Base-by-base conservation (phyloP, 176 grass and related monocot species). In the Tillandsia fasciculata region DNA sequence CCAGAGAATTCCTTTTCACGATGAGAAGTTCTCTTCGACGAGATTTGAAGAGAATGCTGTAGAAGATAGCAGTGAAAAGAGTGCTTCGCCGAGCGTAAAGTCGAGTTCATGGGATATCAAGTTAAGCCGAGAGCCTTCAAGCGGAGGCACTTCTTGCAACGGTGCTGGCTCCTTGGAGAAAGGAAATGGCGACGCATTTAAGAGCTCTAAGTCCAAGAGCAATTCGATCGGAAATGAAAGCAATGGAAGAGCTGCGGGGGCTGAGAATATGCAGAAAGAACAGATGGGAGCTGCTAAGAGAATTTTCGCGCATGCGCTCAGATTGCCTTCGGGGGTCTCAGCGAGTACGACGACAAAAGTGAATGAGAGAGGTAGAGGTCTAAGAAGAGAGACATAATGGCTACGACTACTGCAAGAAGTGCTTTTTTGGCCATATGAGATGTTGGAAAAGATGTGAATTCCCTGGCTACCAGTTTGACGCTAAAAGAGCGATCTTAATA, bases 231-330 rank as follows among this genome's bases (percentile, higher is more conserved):
- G 52, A 12, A 69, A 59, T 69, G 33, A 8, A 59, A 50, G 53
- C 18, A 56, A 42, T 11, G 50, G 78, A 24, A 82, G 72, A 65
- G 51, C 42, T 50, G 53, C 65, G 11, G 85, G 70, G 9, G 63
- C 72, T 12, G 89, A 90, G 52, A 81, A 64, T 67, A 71, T 99
- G 75, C 79, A 99, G 84, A 97, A 84, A 71, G 86, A 93, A 66
- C 82, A 90, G 73, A 65, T 78, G 51, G 94, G 84, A 51, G 94
- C 84, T 52, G 94, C 94, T 59, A 92, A 83, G 78, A 90, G 87
- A 70, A 99, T 99, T 70, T 99, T 99, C 73, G 94, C 89, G 0
- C 76, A 88, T 63, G 94, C 94, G 4, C 65, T 99, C 61, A 77
- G 94, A 13, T 28, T 88, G 28, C 53, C 78, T 56, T 59, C 73